Percentiles rank a stretch among this genome's conserved stretches.
Evolutionary conservation across 106 monocot genomes (phyloP).

Genomic region (Cymbidium sinense): DNA sequence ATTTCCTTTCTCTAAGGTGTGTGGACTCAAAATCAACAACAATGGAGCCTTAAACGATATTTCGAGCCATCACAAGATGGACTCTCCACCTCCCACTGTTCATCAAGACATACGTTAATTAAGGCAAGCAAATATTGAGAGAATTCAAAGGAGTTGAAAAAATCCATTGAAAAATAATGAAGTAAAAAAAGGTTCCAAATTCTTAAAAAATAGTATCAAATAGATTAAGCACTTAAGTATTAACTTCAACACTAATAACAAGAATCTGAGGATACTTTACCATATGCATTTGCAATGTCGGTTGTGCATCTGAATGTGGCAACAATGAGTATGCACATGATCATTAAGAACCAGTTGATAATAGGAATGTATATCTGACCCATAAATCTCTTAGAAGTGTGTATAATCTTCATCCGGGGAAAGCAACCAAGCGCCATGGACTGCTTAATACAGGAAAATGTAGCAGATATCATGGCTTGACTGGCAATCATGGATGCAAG

Average conservation of each 20-base stretch:
- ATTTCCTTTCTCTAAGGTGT: too few relatives aligned
- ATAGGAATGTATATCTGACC: slow-evolving; percentile 92
- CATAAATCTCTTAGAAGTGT: slow-evolving; percentile 75
- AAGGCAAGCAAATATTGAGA: too few relatives aligned
- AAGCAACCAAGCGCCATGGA: slow-evolving; percentile 94
- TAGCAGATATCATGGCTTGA: slow-evolving; percentile 92
- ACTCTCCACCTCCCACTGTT: too few relatives aligned
- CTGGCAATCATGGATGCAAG: slow-evolving; percentile 91
- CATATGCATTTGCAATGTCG: slow-evolving; percentile 92
- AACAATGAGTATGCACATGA: slow-evolving; percentile 79
- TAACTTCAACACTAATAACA: too few relatives aligned
- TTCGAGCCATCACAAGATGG: too few relatives aligned
- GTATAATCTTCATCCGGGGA: slow-evolving; percentile 73
- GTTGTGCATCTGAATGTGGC: slow-evolving; percentile 80
- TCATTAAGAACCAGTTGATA: slow-evolving; percentile 90
- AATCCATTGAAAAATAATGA: neutral
- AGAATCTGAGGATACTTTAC: slow-evolving; percentile 21
- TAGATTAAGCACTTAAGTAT: neutral
- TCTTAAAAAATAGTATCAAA: neutral
- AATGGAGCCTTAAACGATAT: too few relatives aligned
- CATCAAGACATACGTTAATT: too few relatives aligned
- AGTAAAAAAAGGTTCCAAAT: neutral
- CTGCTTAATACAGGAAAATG: slow-evolving; percentile 95
- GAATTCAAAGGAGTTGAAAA: neutral
- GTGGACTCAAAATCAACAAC: too few relatives aligned